Conservation (phyloP, 2,329 filamentous ascomycete genomes). For the Botrytis fragariae region DNA sequence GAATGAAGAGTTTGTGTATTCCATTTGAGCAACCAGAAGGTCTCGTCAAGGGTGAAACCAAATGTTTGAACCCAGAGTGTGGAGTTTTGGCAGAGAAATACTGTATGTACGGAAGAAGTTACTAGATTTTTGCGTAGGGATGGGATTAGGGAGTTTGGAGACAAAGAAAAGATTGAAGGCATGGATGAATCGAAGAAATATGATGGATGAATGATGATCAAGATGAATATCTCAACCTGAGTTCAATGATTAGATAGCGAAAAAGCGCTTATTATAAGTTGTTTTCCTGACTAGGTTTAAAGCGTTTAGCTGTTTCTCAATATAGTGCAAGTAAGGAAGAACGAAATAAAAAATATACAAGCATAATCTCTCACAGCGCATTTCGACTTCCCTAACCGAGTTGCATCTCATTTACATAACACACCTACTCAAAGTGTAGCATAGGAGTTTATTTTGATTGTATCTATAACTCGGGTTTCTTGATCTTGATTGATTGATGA, state of each 20-base stretch:
- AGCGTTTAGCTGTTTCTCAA: not conserved
- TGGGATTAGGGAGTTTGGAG: slow-evolving; percentile 21
- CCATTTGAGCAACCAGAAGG: slow-evolving; percentile 84
- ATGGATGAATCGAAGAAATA: not conserved
- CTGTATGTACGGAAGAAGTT: slow-evolving; percentile 83
- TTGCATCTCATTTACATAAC: not conserved
- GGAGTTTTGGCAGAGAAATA: slow-evolving; percentile 72
- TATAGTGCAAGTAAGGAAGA: not conserved
- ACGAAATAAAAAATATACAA: not conserved
- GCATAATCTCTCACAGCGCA: not conserved
- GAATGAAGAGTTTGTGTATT: slow-evolving; percentile 73
- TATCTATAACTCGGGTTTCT: too few species aligned
- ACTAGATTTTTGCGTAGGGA: slow-evolving; percentile 28
- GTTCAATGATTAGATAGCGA: slow-evolving; percentile 2
- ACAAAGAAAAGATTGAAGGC: not conserved
- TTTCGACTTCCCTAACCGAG: not conserved
- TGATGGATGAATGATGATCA: slow-evolving; percentile 19
- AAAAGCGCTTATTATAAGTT: not conserved
- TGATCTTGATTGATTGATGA: too few species aligned
- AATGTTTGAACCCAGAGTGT: slow-evolving; percentile 91
- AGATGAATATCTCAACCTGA: slow-evolving; percentile 13
- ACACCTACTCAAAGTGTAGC: not conserved
- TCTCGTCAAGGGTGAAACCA: slow-evolving; percentile 75
- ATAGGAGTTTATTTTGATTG: not conserved
- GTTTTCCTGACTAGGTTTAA: not conserved